Conservation (phyloP, 2,329 filamentous ascomycete genomes). For the Thyridium curvatum region DNA sequence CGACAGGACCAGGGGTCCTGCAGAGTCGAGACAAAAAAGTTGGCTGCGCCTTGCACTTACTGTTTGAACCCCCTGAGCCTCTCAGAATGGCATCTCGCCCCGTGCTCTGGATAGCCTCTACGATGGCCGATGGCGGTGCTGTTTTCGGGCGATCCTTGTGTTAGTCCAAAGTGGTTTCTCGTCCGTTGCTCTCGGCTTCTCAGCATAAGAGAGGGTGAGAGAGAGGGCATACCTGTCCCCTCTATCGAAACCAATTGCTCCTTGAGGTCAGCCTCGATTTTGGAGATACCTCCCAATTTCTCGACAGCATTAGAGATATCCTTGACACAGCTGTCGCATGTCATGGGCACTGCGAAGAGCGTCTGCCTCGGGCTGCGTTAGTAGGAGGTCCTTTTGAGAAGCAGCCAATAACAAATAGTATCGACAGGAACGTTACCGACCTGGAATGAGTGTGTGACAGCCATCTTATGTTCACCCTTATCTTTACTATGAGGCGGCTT, state of each 20-base stretch:
- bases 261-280: conserved; percentile 74
- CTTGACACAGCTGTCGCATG: conserved; percentile 83
- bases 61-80: conserved; percentile 79
- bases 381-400: not conserved
- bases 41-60: conserved; percentile 41
- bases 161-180: not conserved
- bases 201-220: not conserved
- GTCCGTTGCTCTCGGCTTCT: not conserved
- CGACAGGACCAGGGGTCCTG: too few relatives aligned
- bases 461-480: conserved; percentile 25
- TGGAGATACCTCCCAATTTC: conserved; percentile 72
- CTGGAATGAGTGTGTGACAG: conserved; percentile 38
- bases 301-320: conserved; percentile 75
- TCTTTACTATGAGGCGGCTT: too few relatives aligned
- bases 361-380: conserved; percentile 48
- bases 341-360: conserved; percentile 90
- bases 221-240: conserved; percentile 58
- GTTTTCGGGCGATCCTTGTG: conserved; percentile 1
- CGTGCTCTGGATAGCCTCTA: conserved; percentile 80
- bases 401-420: too few relatives aligned
- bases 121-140: conserved; percentile 84
- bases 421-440: conserved; percentile 24
- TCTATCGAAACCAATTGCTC: conserved; percentile 80
- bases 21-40: not conserved
- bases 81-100: conserved; percentile 92